Percentiles rank a stretch among this genome's conserved stretches.
phyloP scores from a whole-genome alignment of 2,329 filamentous ascomycete species.

The Arthrobotrys conoides region DNA sequence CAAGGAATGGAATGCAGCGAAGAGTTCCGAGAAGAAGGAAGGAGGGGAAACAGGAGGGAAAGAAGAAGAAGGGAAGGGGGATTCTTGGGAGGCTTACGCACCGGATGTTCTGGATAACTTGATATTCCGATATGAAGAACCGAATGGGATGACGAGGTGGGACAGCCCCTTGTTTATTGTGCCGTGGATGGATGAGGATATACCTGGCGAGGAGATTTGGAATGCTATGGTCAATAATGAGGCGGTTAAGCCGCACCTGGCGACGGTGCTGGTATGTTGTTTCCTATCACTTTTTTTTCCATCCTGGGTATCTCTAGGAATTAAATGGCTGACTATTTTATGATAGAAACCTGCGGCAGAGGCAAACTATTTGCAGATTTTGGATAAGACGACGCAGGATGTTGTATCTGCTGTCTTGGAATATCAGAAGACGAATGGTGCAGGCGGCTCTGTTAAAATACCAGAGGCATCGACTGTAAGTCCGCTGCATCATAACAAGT shows the following conservation, averaged over 20 bases:
- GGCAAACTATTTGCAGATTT: constrained; percentile 82
- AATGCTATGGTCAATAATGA: constrained; percentile 75
- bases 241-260: constrained; percentile 80
- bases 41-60: constrained; percentile 46
- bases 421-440: constrained; percentile 62
- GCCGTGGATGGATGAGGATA: constrained; percentile 78
- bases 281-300: not conserved
- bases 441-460: constrained; percentile 46
- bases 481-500: not conserved
- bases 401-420: constrained; percentile 79
- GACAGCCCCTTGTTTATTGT: constrained; percentile 86
- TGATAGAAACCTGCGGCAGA: constrained; percentile 73
- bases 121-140: constrained; percentile 86
- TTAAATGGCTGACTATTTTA: constrained; percentile 2
- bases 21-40: constrained; percentile 62
- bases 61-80: constrained; percentile 64
- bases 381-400: constrained; percentile 84
- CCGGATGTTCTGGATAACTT: constrained; percentile 80
- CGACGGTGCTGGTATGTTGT: constrained; percentile 75
- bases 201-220: constrained; percentile 79
- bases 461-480: constrained; percentile 47
- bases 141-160: constrained; percentile 87
- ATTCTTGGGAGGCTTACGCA: constrained; percentile 68
- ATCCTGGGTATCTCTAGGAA: constrained; percentile 17
- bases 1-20: constrained; percentile 72